These are phyloP conservation scores for Dendrobium catenatum DNA, from an alignment of 106 monocot genomes.

Conservation along the genomic window DNA sequence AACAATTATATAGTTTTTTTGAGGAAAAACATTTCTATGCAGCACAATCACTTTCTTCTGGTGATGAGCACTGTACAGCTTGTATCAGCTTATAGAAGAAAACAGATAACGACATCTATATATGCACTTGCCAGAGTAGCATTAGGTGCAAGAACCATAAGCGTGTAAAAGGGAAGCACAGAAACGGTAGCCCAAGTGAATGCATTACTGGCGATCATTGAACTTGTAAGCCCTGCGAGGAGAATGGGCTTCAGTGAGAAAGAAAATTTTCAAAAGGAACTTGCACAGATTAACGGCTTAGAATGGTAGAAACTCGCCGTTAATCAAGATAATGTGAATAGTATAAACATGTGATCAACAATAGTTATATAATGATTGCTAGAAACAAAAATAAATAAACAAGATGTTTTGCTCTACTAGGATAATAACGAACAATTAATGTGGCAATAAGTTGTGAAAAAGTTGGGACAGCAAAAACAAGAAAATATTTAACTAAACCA, in stretches of 20 bases:
- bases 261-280: not conserved
- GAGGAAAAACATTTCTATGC: not conserved
- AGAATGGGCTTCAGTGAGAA: not conserved
- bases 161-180: slow-evolving; percentile 89
- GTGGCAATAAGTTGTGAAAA: no score
- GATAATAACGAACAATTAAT: no score
- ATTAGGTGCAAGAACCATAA: slow-evolving; percentile 89
- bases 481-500: no score
- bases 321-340: not conserved
- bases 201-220: slow-evolving; percentile 69
- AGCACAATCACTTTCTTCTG: no score
- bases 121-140: slow-evolving; percentile 40
- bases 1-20: not conserved
- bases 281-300: not conserved
- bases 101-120: not conserved
- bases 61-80: no score
- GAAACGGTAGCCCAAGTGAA: slow-evolving; percentile 86
- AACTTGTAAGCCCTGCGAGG: slow-evolving; percentile 44
- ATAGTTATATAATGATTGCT: no score
- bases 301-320: not conserved
- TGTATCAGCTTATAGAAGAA: not conserved
- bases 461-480: no score
- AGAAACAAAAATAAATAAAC: no score
- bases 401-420: no score
- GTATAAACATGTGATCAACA: no score